Evolutionary conservation across 352 stramenopile species (phyloP).

Genomic region (Blastocystis sp.): DNA sequence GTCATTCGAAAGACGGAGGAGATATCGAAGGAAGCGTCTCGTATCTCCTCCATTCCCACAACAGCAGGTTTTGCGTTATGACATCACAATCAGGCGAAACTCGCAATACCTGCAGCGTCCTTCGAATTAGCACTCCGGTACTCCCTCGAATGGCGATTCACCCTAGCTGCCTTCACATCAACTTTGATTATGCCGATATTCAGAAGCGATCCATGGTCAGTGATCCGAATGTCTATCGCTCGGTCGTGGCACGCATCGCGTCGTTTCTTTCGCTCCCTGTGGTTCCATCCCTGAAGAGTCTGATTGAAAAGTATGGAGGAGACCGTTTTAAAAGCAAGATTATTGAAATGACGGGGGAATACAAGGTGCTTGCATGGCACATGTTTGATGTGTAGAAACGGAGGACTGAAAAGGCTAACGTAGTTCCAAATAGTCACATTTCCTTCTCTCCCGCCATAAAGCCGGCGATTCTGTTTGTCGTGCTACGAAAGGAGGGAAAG

Average conservation of each 20-base stretch:
- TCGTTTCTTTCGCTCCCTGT: constrained; percentile 1
- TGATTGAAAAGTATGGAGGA: constrained; percentile 43
- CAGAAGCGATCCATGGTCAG: constrained; percentile 52
- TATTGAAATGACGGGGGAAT: not conserved
- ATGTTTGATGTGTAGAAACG: not conserved
- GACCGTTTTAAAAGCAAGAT: constrained; percentile 11
- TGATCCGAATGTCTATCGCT: not conserved
- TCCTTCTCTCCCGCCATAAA: not conserved
- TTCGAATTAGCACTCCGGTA: constrained; percentile 57
- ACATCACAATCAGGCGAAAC: not conserved
- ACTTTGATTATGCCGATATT: constrained; percentile 62
- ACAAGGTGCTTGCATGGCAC: constrained; percentile 22
- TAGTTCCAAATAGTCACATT: not conserved
- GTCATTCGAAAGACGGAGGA: constrained; percentile 53
- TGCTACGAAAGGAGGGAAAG: constrained; percentile 36
- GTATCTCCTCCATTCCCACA: constrained; percentile 15
- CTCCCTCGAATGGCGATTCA: not conserved
- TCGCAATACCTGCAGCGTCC: constrained; percentile 32
- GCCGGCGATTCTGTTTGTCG: not conserved
- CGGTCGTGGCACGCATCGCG: not conserved
- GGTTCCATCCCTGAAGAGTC: not conserved
- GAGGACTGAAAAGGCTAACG: not conserved
- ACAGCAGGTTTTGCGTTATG: not conserved
- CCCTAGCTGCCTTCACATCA: not conserved
- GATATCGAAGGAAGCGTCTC: constrained; percentile 4